Evolutionary conservation across 768 basidiomycete genomes (phyloP).

Genomic region (Lactarius indigo): DNA sequence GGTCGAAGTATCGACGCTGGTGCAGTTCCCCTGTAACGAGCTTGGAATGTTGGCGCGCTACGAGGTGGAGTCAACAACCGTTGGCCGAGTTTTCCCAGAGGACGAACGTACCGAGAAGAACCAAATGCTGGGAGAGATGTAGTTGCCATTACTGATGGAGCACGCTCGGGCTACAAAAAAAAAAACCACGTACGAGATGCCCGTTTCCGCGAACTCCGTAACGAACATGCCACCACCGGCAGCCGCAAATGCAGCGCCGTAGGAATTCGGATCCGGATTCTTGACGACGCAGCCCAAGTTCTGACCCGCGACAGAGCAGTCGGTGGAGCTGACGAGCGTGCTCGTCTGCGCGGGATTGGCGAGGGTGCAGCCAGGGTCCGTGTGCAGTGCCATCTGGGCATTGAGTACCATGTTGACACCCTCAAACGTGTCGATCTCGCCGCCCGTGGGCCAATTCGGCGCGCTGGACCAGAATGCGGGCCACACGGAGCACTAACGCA

Average conservation of each 20-base stretch:
- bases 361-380: conserved; percentile 55
- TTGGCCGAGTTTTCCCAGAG: conserved; percentile 15
- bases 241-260: conserved; percentile 62
- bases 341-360: conserved; percentile 48
- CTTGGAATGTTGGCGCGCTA: conserved; percentile 47
- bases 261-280: conserved; percentile 52
- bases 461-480: conserved; percentile 60
- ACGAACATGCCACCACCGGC: conserved; percentile 72
- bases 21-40: conserved; percentile 45
- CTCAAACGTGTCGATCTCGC: conserved; percentile 71
- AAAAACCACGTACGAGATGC: conserved; percentile 56
- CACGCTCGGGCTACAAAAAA: no score
- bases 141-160: background rate
- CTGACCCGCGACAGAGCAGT: conserved; percentile 55
- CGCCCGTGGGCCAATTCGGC: conserved; percentile 57
- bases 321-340: conserved; percentile 49
- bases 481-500: conserved; percentile 63
- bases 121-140: conserved; percentile 47
- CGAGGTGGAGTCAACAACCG: background rate
- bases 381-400: conserved; percentile 77
- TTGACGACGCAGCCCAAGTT: conserved; percentile 66
- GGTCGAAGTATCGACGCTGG: conserved; percentile 49
- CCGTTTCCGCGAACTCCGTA: conserved; percentile 63
- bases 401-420: conserved; percentile 64
- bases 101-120: conserved; percentile 47